Evolutionary conservation across 768 basidiomycete species (phyloP).

Genomic region (Auriscalpium orientale): DNA sequence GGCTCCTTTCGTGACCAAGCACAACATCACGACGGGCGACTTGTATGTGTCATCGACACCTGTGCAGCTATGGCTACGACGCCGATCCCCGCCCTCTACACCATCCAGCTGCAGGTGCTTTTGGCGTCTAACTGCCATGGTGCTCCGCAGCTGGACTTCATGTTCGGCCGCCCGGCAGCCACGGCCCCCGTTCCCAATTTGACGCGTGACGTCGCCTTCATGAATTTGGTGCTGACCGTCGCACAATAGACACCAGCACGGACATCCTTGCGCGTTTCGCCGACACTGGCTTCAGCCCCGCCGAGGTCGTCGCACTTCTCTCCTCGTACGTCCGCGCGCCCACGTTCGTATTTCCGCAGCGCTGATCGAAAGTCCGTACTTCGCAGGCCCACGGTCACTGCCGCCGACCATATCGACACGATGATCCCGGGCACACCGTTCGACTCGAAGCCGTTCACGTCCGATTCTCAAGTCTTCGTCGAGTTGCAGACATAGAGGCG

Average conservation of each 20-base stretch:
- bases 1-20: slow-evolving; percentile 26
- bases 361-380: slow-evolving; percentile 3
- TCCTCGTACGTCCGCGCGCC: slow-evolving; percentile 18
- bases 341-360: slow-evolving; percentile 16
- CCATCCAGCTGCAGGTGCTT: slow-evolving; percentile 28
- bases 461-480: slow-evolving; percentile 25
- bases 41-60: slow-evolving; percentile 27
- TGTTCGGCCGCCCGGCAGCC: slow-evolving; percentile 25
- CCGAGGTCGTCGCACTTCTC: slow-evolving; percentile 29
- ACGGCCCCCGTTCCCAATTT: slow-evolving; percentile 20
- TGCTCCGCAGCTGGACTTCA: slow-evolving; percentile 25
- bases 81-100: neutral
- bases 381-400: slow-evolving; percentile 17
- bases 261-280: slow-evolving; percentile 25
- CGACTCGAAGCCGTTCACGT: slow-evolving; percentile 22
- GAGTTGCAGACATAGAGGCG: no score
- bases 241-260: slow-evolving; percentile 11
- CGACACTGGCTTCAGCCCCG: slow-evolving; percentile 27
- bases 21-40: slow-evolving; percentile 37
- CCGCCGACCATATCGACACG: slow-evolving; percentile 21
- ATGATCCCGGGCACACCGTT: slow-evolving; percentile 20
- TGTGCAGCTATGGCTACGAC: neutral
- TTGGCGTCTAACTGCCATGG: slow-evolving; percentile 30
- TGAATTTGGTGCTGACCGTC: neutral
- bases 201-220: neutral